Conservation (phyloP, 163 green algal species). For the Chlamydomonas reinhardtii region DNA sequence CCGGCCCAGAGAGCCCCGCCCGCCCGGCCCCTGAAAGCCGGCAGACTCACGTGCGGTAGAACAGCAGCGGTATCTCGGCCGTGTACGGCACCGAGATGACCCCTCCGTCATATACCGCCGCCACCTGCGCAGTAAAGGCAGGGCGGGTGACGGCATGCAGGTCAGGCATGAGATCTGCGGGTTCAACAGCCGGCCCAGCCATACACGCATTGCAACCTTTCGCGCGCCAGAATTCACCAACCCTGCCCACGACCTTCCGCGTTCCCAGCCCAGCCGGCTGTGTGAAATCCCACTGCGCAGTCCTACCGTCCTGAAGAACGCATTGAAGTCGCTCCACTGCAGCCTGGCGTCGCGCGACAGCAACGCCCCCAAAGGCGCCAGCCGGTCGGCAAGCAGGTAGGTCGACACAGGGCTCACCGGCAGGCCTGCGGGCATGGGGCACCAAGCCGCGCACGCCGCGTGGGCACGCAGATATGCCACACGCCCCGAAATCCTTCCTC, state of each 20-base stretch:
- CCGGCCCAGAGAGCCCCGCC: too few relatives aligned
- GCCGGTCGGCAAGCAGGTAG: neutral
- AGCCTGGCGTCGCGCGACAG: neutral
- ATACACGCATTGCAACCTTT: too few relatives aligned
- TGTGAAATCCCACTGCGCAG: neutral
- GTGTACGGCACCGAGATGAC: neutral
- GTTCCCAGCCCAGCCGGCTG: neutral
- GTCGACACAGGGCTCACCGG: neutral
- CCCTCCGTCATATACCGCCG: neutral
- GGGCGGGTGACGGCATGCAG: too few relatives aligned
- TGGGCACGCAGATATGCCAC: too few relatives aligned
- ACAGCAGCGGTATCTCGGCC: neutral
- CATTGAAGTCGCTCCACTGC: neutral
- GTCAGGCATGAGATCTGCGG: too few relatives aligned
- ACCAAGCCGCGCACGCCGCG: too few relatives aligned
- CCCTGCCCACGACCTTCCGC: too few relatives aligned
- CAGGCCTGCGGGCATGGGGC: neutral
- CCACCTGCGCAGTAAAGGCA: neutral
- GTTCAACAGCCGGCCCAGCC: neutral
- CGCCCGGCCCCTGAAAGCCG: too few relatives aligned
- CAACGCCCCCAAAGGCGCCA: neutral
- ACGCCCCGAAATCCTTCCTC: too few relatives aligned
- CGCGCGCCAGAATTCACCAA: too few relatives aligned
- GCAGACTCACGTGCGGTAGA: neutral
- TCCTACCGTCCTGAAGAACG: neutral